These are phyloP conservation scores for Lobosporangium transversale DNA, from an alignment of 192 early-diverging fungal genomes.

Conservation along the genomic window DNA sequence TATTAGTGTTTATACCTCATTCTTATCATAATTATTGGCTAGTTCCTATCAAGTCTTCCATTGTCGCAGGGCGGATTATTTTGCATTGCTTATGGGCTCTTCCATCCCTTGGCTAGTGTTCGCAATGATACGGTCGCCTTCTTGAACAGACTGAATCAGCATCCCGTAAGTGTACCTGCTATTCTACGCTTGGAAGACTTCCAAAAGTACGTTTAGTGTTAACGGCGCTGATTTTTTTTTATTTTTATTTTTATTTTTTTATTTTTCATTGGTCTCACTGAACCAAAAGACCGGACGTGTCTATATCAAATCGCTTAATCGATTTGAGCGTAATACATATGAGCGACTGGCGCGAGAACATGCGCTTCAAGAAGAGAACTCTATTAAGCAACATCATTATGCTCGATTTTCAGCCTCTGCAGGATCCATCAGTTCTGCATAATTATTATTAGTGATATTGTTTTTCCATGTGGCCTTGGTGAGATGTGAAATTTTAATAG, in stretches of 20 bases:
- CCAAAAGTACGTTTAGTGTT: neutral
- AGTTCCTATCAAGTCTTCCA: conserved; percentile 78
- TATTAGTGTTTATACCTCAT: neutral
- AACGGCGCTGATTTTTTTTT: neutral
- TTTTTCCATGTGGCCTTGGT: too few relatives aligned
- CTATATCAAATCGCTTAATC: conserved; percentile 39
- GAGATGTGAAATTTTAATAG: too few relatives aligned
- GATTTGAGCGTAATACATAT: conserved; percentile 42
- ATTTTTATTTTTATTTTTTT: neutral
- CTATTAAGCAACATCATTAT: conserved; percentile 19
- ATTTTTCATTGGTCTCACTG: neutral
- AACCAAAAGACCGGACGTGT: conserved; percentile 31
- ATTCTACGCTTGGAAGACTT: neutral
- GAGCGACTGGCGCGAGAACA: conserved; percentile 41
- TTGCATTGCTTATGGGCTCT: conserved; percentile 84
- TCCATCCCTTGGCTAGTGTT: conserved; percentile 75
- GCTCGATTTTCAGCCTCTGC: conserved; percentile 18
- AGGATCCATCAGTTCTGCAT: conserved; percentile 16
- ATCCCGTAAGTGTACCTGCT: conserved; percentile 58
- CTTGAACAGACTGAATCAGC: conserved; percentile 76
- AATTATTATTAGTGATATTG: too few relatives aligned
- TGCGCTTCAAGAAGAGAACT: conserved; percentile 12
- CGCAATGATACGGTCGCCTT: conserved; percentile 75
- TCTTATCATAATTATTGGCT: too few relatives aligned
- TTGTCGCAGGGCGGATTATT: conserved; percentile 83